A percentile compares a stretch with the other conserved stretches of the same genome.
phyloP scores from a whole-genome alignment of 345 rosid species.

The Arabidopsis arenosa region DNA sequence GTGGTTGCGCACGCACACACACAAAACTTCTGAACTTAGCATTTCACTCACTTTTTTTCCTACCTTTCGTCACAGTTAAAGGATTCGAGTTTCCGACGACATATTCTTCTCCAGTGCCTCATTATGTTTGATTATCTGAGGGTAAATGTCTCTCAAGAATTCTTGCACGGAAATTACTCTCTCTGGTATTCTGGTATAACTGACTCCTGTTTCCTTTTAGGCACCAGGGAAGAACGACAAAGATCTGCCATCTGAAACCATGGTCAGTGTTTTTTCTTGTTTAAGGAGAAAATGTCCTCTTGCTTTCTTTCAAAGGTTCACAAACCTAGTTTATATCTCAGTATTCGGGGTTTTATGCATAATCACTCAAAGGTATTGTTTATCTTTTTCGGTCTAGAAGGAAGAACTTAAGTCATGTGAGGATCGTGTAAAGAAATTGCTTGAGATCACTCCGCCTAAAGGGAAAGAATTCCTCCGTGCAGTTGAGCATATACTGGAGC shows the following conservation, averaged over 20 bases:
- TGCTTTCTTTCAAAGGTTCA: slow-evolving; percentile 31
- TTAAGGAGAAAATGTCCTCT: slow-evolving; percentile 19
- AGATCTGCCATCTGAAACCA: slow-evolving; percentile 87
- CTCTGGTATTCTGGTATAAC: slow-evolving; percentile 25
- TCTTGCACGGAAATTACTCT: slow-evolving; percentile 21
- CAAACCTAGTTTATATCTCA: slow-evolving; percentile 14
- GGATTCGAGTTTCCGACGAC: slow-evolving; percentile 97
- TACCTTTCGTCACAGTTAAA: slow-evolving; percentile 64
- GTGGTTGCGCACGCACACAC: background rate
- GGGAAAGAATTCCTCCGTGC: slow-evolving; percentile 84
- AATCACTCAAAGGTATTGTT: slow-evolving; percentile 12
- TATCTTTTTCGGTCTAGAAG: slow-evolving; percentile 56
- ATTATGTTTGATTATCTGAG: slow-evolving; percentile 89
- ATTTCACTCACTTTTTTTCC: slow-evolving; percentile 19
- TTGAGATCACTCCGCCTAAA: slow-evolving; percentile 92
- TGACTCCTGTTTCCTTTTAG: slow-evolving; percentile 48
- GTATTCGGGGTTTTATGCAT: slow-evolving; percentile 1
- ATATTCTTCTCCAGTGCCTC: slow-evolving; percentile 96
- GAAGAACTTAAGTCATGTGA: slow-evolving; percentile 89
- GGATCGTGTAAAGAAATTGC: slow-evolving; percentile 86
- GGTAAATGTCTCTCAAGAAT: slow-evolving; percentile 54
- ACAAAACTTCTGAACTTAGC: slow-evolving; percentile 17
- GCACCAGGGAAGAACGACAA: slow-evolving; percentile 96
- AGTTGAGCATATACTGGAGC: slow-evolving; percentile 87
- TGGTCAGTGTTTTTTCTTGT: slow-evolving; percentile 67